Evolutionary conservation across 2,329 filamentous ascomycete genomes (phyloP), one percentile per base, ranked within the genome.

Genomic region (Myrmaecium sp.): DNA sequence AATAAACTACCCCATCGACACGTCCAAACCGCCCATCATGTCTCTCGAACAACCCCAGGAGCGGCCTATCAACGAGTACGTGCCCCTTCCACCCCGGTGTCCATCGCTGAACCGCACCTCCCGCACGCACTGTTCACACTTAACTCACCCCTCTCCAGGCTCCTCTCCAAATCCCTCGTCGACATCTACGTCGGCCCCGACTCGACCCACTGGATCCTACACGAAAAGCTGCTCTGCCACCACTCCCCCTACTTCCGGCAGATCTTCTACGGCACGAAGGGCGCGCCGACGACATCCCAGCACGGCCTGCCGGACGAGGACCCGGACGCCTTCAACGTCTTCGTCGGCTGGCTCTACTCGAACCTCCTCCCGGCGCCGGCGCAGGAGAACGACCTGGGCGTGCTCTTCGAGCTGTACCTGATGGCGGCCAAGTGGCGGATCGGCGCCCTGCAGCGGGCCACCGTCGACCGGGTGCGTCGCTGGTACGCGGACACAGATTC

Each of bases 141-240:
- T n/a, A n/a, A n/a, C n/a, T n/a, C n/a, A n/a, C 24, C 12, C n/a
- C 20, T 23, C 6, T 14, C 10, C 37, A 64, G 60, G 47, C 60
- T 67, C 37, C 58, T 67, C 34, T 62, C 61, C 31, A 55, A 52
- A 29, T 55, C 60, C 32, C 58, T 66, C 48, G 63, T 66, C 30
- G 60, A 66, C 46, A 57, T 67, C 44, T 66, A 66, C 42, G 58
- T 67, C 42, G 63, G 63, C 28, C 35, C 51, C 5, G 57, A 63
- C 18, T 62, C 62, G 47, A 64, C 60, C 2, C 58, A 62, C 44
- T 67, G 61, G 61, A 53, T 58, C 30, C 51, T 67, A 4, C 63
- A 66, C 51, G 60, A 67, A 40, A 64, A 64, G 36, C 60, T 67
- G 5, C 57, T 67, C 23, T 64, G 60, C 51, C 42, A 64, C 39